A percentile compares a stretch with the other conserved stretches of the same genome.
Conservation (phyloP, 2,329 filamentous ascomycete species). For the Zopfia rhizophila region DNA sequence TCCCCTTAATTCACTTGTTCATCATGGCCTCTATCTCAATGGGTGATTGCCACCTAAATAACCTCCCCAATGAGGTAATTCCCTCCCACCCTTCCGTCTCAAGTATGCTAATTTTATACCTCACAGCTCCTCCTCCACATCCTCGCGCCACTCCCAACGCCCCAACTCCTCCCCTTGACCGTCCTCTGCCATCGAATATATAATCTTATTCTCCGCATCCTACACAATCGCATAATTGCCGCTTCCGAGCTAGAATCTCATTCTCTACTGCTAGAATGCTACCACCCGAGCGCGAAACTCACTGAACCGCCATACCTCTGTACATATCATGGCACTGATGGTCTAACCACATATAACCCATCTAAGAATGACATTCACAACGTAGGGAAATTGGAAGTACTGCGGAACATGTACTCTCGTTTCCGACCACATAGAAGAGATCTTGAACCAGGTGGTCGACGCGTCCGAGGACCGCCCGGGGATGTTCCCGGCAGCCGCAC, state of each 20-base stretch:
- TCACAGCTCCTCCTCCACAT: constrained; percentile 56
- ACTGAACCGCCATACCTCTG: constrained; percentile 77
- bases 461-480: constrained; percentile 56
- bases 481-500: constrained; percentile 60
- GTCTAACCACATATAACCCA: constrained; percentile 60
- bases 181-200: constrained; percentile 71
- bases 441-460: constrained; percentile 53
- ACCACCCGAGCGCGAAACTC: constrained; percentile 75
- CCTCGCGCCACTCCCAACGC: constrained; percentile 54
- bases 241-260: constrained; percentile 69
- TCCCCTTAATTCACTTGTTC: background rate
- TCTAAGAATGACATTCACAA: constrained; percentile 33
- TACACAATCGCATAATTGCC: constrained; percentile 71
- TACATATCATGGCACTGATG: constrained; percentile 72
- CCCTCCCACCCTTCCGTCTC: background rate
- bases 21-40: constrained; percentile 23
- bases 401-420: constrained; percentile 72
- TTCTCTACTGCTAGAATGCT: constrained; percentile 80
- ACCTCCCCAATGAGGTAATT: constrained; percentile 53
- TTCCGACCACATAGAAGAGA: constrained; percentile 73
- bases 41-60: constrained; percentile 44
- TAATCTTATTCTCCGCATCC: constrained; percentile 69
- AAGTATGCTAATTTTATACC: background rate
- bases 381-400: constrained; percentile 55
- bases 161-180: constrained; percentile 63